phyloP scores from a whole-genome alignment of 257 asterid genomes.

The Marsdenia floribunda region DNA sequence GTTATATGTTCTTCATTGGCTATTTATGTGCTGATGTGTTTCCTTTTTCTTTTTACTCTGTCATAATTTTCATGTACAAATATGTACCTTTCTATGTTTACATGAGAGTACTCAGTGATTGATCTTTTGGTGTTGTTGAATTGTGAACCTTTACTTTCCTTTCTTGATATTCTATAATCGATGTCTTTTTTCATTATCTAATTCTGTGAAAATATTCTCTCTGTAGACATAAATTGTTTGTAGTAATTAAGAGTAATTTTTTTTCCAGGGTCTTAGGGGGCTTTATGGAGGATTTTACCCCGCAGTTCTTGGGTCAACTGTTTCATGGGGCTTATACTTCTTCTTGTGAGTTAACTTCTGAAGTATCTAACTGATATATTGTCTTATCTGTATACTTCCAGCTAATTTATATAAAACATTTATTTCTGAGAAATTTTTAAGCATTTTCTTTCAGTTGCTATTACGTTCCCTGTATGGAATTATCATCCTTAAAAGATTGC shows the following conservation, averaged over 20 bases:
- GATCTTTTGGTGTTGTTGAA: background rate
- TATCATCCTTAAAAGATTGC: background rate
- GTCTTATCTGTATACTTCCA: background rate
- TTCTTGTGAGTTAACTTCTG: slow-evolving; percentile 62
- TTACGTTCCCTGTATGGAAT: background rate
- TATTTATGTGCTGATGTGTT: background rate
- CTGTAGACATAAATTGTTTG: background rate
- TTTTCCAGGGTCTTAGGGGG: slow-evolving; percentile 84
- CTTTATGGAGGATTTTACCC: slow-evolving; percentile 91
- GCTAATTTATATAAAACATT: background rate
- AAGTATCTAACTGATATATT: background rate
- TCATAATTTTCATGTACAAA: background rate
- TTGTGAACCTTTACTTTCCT: background rate
- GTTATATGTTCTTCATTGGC: background rate
- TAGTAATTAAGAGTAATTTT: background rate
- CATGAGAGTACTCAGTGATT: background rate
- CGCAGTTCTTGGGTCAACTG: slow-evolving; percentile 95
- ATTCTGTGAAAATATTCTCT: background rate
- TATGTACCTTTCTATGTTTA: background rate
- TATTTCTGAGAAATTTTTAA: background rate
- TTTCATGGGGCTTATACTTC: slow-evolving; percentile 95
- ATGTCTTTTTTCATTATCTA: background rate
- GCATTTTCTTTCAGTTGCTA: background rate
- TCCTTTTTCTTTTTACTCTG: background rate
- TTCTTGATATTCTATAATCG: background rate